Percentiles rank a stretch among this genome's conserved stretches.
Evolutionary conservation across 2,329 filamentous ascomycete species (phyloP).

Genomic region (Chrysoporthe puriensis): DNA sequence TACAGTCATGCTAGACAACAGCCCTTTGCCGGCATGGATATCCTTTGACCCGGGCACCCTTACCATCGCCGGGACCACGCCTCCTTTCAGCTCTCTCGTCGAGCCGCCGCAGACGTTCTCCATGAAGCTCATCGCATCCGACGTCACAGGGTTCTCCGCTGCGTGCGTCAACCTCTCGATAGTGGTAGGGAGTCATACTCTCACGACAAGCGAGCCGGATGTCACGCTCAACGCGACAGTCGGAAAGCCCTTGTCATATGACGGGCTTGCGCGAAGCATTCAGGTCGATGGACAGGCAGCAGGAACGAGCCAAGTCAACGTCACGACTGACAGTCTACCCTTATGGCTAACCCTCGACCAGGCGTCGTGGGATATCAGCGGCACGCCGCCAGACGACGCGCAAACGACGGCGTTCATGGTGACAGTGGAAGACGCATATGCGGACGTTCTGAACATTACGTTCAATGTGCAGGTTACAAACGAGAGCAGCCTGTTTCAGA

Average conservation of each 20-base stretch:
- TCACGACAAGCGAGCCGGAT: slow-evolving; percentile 64
- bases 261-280: slow-evolving; percentile 54
- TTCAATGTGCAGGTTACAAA: slow-evolving; percentile 40
- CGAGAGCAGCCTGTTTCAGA: slow-evolving; percentile 44
- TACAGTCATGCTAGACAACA: slow-evolving; percentile 68
- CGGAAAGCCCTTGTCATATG: slow-evolving; percentile 56
- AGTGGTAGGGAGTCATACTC: slow-evolving; percentile 69
- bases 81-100: slow-evolving; percentile 63
- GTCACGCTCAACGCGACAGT: slow-evolving; percentile 61
- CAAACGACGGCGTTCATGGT: slow-evolving; percentile 66
- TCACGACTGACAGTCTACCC: slow-evolving; percentile 59
- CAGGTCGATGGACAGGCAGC: slow-evolving; percentile 61
- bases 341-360: slow-evolving; percentile 72
- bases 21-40: slow-evolving; percentile 86
- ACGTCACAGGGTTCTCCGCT: slow-evolving; percentile 77
- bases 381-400: slow-evolving; percentile 64
- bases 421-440: slow-evolving; percentile 60
- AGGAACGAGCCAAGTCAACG: slow-evolving; percentile 53
- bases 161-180: slow-evolving; percentile 70
- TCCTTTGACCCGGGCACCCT: slow-evolving; percentile 68
- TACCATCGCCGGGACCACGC: slow-evolving; percentile 72
- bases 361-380: slow-evolving; percentile 63
- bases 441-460: slow-evolving; percentile 61
- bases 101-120: slow-evolving; percentile 73
- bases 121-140: slow-evolving; percentile 76